Evolutionary conservation across 108 stramenopile species (phyloP), one percentile per base, ranked within the genome.

Genomic region (Cylindrotheca closterium): DNA sequence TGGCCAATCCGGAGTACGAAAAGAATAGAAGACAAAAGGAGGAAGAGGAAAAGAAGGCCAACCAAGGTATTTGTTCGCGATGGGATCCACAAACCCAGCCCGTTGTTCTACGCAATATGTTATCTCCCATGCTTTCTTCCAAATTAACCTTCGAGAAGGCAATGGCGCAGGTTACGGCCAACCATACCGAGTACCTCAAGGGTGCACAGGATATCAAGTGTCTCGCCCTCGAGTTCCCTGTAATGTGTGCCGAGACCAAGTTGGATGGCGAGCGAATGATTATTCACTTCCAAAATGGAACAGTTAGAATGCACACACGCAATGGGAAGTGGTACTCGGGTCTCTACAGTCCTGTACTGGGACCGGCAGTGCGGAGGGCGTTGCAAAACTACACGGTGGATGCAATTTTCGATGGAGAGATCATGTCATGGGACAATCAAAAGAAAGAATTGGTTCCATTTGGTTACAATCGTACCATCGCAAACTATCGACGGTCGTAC

Each of bases 181-280:
- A 82, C 42, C 85, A 88, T 59, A 51, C 56, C 24, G 59, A 70
- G 29, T 78, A 71, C 46, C 70, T 59, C 48, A 71, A 71, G 31
- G 42, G 30, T 22, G 42, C 31, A 3, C 58, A 30, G 22, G 18
- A 3, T 22, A 27, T 17, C 4, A 51, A 72, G 0, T 64, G 68
- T 60, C 75, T 90, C 33, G 73, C 86, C 8, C 57, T 94, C 50
- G 74, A 78, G 22, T 82, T 84, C 64, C 93, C 93, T 37, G 77
- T 85, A 2, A 83, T 94, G 51, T 67, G 74, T 32, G 79, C 84
- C 34, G 93, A 94, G 73, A 78, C 83, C 42, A 94, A 94, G 56
- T 74, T 88, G 60, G 92, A 94, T 71, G 92, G 92, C n/a, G 89
- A 94, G 58, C 73, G 89, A 27, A 73, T 86, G 66, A 47, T 94